These are phyloP conservation scores for Claviceps sp. DNA, from an alignment of 2,329 filamentous ascomycete genomes.

Conservation along the genomic window DNA sequence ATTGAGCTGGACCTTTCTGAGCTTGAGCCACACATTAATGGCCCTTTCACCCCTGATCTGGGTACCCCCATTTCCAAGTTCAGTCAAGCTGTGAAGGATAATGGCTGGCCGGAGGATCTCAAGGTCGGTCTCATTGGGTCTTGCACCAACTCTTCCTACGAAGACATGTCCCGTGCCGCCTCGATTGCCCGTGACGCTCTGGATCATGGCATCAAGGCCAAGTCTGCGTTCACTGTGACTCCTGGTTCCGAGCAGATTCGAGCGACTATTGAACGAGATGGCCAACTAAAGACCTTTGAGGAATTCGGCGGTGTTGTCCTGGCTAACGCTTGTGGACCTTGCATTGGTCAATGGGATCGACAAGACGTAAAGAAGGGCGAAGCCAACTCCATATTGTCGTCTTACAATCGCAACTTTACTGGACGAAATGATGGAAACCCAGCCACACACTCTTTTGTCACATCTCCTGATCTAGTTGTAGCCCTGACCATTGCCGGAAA, in stretches of 20 bases:
- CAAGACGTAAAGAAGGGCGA: slow-evolving; percentile 88
- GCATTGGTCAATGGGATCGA: slow-evolving; percentile 93
- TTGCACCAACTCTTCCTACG: slow-evolving; percentile 82
- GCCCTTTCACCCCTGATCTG: slow-evolving; percentile 95
- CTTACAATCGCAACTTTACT: slow-evolving; percentile 99
- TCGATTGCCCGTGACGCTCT: slow-evolving; percentile 86
- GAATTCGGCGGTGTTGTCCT: slow-evolving; percentile 91
- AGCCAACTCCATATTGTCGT: slow-evolving; percentile 93
- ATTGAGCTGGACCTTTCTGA: slow-evolving; percentile 92
- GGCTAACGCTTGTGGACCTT: slow-evolving; percentile 87
- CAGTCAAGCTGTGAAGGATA: slow-evolving; percentile 82
- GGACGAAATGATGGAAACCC: slow-evolving; percentile 95
- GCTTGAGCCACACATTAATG: slow-evolving; percentile 97
- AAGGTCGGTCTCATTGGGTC: slow-evolving; percentile 96
- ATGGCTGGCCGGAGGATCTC: slow-evolving; percentile 91
- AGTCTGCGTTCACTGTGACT: slow-evolving; percentile 86
- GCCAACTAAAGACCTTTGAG: slow-evolving; percentile 87
- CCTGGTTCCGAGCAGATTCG: slow-evolving; percentile 96
- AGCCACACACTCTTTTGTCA: slow-evolving; percentile 85
- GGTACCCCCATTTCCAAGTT: slow-evolving; percentile 97
- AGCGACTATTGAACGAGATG: slow-evolving; percentile 80
- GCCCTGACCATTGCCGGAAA: slow-evolving; percentile 73
- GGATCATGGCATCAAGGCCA: slow-evolving; percentile 84
- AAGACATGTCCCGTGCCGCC: slow-evolving; percentile 88
- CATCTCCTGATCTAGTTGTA: slow-evolving; percentile 80